These are phyloP conservation scores for Elsinoe arachidis DNA, from an alignment of 2,329 filamentous ascomycete genomes.

Conservation along the genomic window DNA sequence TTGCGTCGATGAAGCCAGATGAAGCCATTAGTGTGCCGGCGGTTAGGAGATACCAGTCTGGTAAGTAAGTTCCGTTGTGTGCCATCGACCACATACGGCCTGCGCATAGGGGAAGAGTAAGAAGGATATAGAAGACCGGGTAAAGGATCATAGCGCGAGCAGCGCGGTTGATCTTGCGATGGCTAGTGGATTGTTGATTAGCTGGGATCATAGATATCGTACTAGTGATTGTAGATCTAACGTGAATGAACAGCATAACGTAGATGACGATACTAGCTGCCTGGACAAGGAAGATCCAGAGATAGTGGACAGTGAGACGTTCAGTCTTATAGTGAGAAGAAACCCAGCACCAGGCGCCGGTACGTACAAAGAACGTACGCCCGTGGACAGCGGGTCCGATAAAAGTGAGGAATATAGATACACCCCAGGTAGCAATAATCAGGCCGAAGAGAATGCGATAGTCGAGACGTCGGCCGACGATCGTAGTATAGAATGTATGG, in stretches of 20 bases:
- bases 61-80: slow-evolving; percentile 29
- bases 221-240: slow-evolving; percentile 19
- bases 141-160: slow-evolving; percentile 57
- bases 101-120: slow-evolving; percentile 57
- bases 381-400: slow-evolving; percentile 41
- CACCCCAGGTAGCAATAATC: slow-evolving; percentile 48
- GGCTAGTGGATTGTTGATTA: slow-evolving; percentile 9
- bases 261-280: slow-evolving; percentile 47
- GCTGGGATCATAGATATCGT: slow-evolving; percentile 13
- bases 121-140: slow-evolving; percentile 60
- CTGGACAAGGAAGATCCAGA: slow-evolving; percentile 54
- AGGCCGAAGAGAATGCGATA: slow-evolving; percentile 42
- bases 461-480: slow-evolving; percentile 46
- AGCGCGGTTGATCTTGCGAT: slow-evolving; percentile 28
- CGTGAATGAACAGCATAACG: slow-evolving; percentile 24
- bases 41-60: slow-evolving; percentile 39
- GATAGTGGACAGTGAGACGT: slow-evolving; percentile 54
- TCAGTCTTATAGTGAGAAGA: slow-evolving; percentile 45
- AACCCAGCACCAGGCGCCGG: slow-evolving; percentile 62
- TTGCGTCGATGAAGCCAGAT: slow-evolving; percentile 51
- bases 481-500: slow-evolving; percentile 57
- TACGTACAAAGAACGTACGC: slow-evolving; percentile 50
- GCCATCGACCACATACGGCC: slow-evolving; percentile 57
- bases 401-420: slow-evolving; percentile 50
- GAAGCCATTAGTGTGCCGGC: slow-evolving; percentile 49